Evolutionary conservation across 2,329 filamentous ascomycete species (phyloP), one percentile per base, ranked within the genome.

Genomic region (Botrytis squamosa): DNA sequence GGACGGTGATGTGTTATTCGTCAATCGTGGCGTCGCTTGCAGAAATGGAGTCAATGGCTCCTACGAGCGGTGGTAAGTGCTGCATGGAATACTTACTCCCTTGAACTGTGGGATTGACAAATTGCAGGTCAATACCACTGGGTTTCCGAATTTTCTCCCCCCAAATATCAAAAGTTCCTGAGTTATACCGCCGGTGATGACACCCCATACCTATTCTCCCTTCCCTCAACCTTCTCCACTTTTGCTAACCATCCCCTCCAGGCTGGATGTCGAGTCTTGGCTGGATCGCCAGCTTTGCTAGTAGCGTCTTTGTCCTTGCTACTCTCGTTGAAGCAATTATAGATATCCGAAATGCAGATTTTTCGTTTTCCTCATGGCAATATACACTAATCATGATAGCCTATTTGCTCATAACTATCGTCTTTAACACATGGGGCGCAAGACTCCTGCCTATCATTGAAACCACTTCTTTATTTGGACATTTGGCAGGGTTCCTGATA

Each of bases 71-170:
- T 40, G 76, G 76, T 74, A 69, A 44, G 72, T 72, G 42, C 33
- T 4, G 14, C 52, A n/a, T 22, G 10, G 3, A n/a, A 16, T 49
- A 25, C 25, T 42, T 5, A 40, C 20, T 8, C 6, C 10, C 12
- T 12, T 10, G 6, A 29, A 55, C 22, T 22, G 25, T 67, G 22
- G n/a, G 0, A 88, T 86, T 0, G 84, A 84, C 6, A 6, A 16
- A 38, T 44, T 55, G 6, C 86, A 55, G 88, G 88, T 1, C 87
- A 89, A 76, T 89, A 89, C 75, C 86, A 88, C 76, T 89, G 86
- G 87, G 86, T 88, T 1, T 87, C 84, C 1, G 86, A 88, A 69
- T 88, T 88, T 74, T 84, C 86, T 0, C 85, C 86, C 0, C 81
- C 79, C 0, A 80, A 81, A 62, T 82, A 84, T 70, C 86, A 89